phyloP scores from a whole-genome alignment of 108 stramenopile genomes.

The Conticribra weissflogii region DNA sequence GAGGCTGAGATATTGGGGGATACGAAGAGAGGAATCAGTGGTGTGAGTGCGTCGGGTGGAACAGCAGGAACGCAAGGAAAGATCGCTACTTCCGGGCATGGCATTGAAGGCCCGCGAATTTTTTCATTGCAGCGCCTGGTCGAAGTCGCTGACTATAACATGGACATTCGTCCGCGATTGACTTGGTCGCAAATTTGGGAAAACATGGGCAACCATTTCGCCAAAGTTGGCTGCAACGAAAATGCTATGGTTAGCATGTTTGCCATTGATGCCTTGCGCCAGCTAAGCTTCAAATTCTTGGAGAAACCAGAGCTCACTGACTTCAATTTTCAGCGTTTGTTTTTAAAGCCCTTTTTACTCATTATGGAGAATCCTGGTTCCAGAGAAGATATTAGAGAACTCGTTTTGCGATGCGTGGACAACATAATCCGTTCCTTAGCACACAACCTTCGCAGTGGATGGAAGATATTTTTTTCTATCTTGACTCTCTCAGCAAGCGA shows the following conservation, averaged over 20 bases:
- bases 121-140: conserved; percentile 97
- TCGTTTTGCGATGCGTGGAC: conserved; percentile 84
- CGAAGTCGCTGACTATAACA: conserved; percentile 99
- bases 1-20: conserved; percentile 84
- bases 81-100: conserved; percentile 53
- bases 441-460: conserved; percentile 88
- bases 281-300: conserved; percentile 98
- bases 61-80: conserved; percentile 16
- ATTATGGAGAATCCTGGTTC: conserved; percentile 78
- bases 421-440: conserved; percentile 82
- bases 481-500: conserved; percentile 69
- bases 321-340: conserved; percentile 97
- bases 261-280: conserved; percentile 97
- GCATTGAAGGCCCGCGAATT: conserved; percentile 83
- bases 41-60: conserved; percentile 44
- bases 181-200: conserved; percentile 98
- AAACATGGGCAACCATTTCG: conserved; percentile 90
- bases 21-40: conserved; percentile 74
- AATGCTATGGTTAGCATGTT: conserved; percentile 95
- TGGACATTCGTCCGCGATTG: conserved; percentile 91
- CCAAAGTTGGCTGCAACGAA: conserved; percentile 89
- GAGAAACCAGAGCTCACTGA: conserved; percentile 95
- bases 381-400: conserved; percentile 75
- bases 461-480: conserved; percentile 89
- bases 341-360: conserved; percentile 90